These are phyloP conservation scores for Volvariella surrecta DNA, from an alignment of 1,284 basidiomycete genomes.

Conservation along the genomic window DNA sequence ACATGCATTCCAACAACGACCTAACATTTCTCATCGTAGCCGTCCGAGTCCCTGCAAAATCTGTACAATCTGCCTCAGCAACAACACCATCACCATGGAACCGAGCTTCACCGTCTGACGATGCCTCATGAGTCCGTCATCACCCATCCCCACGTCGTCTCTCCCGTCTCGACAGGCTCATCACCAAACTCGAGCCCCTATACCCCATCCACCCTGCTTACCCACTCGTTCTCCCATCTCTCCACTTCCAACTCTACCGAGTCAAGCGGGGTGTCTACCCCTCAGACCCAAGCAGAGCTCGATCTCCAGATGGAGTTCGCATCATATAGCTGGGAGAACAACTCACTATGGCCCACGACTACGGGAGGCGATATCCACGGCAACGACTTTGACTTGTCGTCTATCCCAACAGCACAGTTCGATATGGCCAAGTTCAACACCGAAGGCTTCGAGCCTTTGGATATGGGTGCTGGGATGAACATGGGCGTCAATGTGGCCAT, in stretches of 20 bases:
- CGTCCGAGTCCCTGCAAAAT: conserved; percentile 34
- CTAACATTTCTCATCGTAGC: conserved; percentile 18
- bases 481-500: conserved; percentile 10
- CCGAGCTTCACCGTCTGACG: conserved; percentile 28
- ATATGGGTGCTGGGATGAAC: conserved; percentile 15
- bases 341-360: conserved; percentile 8
- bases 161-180: conserved; percentile 21
- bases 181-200: conserved; percentile 27
- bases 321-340: conserved; percentile 24
- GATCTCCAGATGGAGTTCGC: conserved; percentile 26
- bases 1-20: not conserved
- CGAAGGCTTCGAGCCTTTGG: conserved; percentile 17
- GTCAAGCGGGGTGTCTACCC: conserved; percentile 1
- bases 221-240: conserved; percentile 15
- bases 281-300: conserved; percentile 19
- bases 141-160: conserved; percentile 25
- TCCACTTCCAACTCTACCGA: conserved; percentile 12
- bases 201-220: conserved; percentile 21
- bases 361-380: conserved; percentile 19
- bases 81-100: conserved; percentile 11
- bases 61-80: conserved; percentile 31
- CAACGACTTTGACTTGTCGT: conserved; percentile 32
- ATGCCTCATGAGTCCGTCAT: conserved; percentile 23
- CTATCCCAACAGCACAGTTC: conserved; percentile 30
- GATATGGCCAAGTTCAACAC: conserved; percentile 22